Evolutionary conservation across 306 rosid genomes (phyloP), one percentile per base, ranked within the genome.

Genomic region (Benincasa hispida): DNA sequence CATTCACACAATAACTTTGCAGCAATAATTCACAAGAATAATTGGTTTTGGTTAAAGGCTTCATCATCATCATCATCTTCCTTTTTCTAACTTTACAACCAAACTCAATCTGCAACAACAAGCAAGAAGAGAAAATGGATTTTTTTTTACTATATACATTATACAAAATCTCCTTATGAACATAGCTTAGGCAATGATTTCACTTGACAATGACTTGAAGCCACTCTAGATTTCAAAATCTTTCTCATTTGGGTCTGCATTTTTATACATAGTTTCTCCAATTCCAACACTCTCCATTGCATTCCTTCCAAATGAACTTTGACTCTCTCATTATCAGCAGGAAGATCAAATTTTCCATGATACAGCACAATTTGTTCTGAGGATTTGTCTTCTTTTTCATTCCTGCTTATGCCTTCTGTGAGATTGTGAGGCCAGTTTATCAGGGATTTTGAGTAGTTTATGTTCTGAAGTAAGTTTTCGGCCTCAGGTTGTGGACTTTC

Each of bases 141-240:
- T 28, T 60, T 21, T 1, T 28, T 60, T 21, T 39, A 19, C 19
- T 39, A 37, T 67, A 21, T 17, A 34, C 72, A 67, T 67, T 22
- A 22, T 21, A 39, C 30, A 37, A 67, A 67, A 21, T 39, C 28
- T 67, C 15, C 53, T 51, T 82, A 93, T 80, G 99, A 92, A 79
- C 99, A 94, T 10, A 92, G 87, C 81, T 85, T 91, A 32, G 96
- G 97, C 91, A 92, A 87, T 28, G 96, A 92, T 85, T 90, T 90
- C 54, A 86, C 25, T 78, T 82, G 82, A 75, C 86, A 75, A 17
- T 84, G 62, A 74, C 85, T 82, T 79, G 97, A 79, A 35, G 50
- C 30, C 68, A 74, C 84, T 84, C 77, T 81, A 78, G 95, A 89
- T 76, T 90, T 94, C 58, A 82, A 81, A 58, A 90, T 85, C 85